Conservation (phyloP, 1,284 basidiomycete genomes). For the Sporisorium scitamineum region DNA sequence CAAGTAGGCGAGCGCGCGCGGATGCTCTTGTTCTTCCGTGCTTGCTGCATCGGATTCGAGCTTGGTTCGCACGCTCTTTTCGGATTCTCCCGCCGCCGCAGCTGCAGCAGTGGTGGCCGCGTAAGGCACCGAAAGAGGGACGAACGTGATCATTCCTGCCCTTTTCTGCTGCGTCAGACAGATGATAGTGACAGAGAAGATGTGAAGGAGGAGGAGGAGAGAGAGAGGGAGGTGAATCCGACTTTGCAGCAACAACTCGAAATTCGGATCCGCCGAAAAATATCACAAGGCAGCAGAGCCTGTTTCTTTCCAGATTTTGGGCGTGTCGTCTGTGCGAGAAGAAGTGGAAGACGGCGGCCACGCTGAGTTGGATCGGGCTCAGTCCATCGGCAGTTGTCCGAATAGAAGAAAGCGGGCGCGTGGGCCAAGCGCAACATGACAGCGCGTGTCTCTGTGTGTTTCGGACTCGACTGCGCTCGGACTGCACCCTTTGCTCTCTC, state of each 20-base stretch:
- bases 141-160: slow-evolving; percentile 56
- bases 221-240: background rate
- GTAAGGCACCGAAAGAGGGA: slow-evolving; percentile 59
- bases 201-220: background rate
- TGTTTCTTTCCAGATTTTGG: background rate
- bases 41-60: slow-evolving; percentile 25
- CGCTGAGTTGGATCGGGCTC: background rate
- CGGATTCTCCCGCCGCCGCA: slow-evolving; percentile 8
- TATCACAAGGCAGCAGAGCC: slow-evolving; percentile 6
- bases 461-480: slow-evolving; percentile 8
- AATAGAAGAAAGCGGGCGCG: slow-evolving; percentile 1
- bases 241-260: background rate
- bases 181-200: background rate
- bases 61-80: slow-evolving; percentile 34
- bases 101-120: slow-evolving; percentile 15
- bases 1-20: slow-evolving; percentile 75
- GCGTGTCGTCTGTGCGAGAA: slow-evolving; percentile 13
- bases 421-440: slow-evolving; percentile 1
- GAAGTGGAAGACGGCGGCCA: too few relatives aligned
- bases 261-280: slow-evolving; percentile 7
- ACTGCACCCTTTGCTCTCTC: slow-evolving; percentile 1
- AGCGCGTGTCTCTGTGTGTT: slow-evolving; percentile 2
- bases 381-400: background rate
- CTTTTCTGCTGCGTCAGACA: background rate
- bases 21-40: slow-evolving; percentile 44